Evolutionary conservation across 2,329 filamentous ascomycete species (phyloP), one percentile per base, ranked within the genome.

Genomic region (Fusarium pilosicola): DNA sequence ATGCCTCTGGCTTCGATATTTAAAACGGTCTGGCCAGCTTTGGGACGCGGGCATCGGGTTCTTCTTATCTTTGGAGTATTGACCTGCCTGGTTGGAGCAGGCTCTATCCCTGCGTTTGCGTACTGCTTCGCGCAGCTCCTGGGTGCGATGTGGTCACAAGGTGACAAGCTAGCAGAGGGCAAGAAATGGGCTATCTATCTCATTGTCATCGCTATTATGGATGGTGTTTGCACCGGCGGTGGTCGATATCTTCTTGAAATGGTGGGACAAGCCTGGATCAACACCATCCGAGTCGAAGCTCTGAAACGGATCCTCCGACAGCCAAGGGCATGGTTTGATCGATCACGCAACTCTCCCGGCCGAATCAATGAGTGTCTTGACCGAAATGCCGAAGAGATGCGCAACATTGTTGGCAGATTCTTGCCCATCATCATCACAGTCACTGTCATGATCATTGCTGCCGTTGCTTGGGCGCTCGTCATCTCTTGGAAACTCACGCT

Each of bases 311-410:
- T 97, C 22, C 85, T 98, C 2, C 86, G 88, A 44, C 96, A 98
- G 78, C 92, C 94, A 2, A 91, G 88, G 69, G 82, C 88, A 9
- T 98, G 95, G 92, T 97, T 97, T 75, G 91, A 94, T 71, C 84
- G 87, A 56, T 86, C 92, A 5, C 85, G 86, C 39, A 93, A 96
- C 80, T 89, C 88, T 0, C 84, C 92, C 0, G 85, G 86, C 2
- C 86, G 87, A 5, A 86, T 98, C 46, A 90, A 87, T 2, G 91
- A 94, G 68, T 92, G 88, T 49, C 87, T 98, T 1, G 94, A 97
- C 77, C 89, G 92, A 22, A 93, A 94, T 76, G 93, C 92, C 0
- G 95, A 98, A 79, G 94, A 97, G 79, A 95, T 96, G 89, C 89
- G 93, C 14, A 95, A 94, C 75, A 84, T 98, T 0, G 86, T 97